phyloP scores from a whole-genome alignment of 768 basidiomycete genomes.

The Tricholoma furcatifolium region DNA sequence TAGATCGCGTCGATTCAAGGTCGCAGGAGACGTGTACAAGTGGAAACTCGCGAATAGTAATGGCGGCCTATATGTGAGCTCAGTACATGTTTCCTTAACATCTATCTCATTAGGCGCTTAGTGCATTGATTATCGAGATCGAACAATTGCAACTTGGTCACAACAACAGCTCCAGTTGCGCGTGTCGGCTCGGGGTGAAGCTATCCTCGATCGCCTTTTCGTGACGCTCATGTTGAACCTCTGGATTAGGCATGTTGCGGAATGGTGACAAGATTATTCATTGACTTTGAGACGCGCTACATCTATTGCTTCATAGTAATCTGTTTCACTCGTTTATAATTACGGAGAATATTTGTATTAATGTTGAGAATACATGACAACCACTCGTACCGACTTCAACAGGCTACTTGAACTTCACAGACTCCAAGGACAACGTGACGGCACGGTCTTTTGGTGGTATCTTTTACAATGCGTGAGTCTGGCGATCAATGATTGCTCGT shows the following conservation, averaged over 20 bases:
- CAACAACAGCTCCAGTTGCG: conserved; percentile 35
- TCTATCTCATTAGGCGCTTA: conserved; percentile 17
- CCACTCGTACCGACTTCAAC: background rate
- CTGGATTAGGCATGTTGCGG: conserved; percentile 44
- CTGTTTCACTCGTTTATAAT: background rate
- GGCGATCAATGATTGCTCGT: background rate
- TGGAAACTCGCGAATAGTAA: conserved; percentile 51
- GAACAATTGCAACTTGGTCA: conserved; percentile 46
- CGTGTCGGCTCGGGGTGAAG: conserved; percentile 38
- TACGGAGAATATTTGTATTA: background rate
- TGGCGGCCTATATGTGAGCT: conserved; percentile 44
- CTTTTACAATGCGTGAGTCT: background rate
- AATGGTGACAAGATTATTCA: conserved; percentile 32
- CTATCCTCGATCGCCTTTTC: conserved; percentile 47
- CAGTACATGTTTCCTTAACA: background rate
- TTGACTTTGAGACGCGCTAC: background rate
- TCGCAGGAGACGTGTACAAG: conserved; percentile 48
- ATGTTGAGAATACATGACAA: background rate
- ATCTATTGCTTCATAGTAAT: background rate
- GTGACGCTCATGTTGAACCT: conserved; percentile 53
- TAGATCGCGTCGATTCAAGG: conserved; percentile 58
- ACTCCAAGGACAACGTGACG: background rate
- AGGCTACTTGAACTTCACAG: background rate
- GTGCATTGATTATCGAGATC: conserved; percentile 51
- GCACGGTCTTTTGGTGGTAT: too few relatives aligned